Base-by-base conservation (phyloP, 148 eudicot species). In the Silene latifolia region DNA sequence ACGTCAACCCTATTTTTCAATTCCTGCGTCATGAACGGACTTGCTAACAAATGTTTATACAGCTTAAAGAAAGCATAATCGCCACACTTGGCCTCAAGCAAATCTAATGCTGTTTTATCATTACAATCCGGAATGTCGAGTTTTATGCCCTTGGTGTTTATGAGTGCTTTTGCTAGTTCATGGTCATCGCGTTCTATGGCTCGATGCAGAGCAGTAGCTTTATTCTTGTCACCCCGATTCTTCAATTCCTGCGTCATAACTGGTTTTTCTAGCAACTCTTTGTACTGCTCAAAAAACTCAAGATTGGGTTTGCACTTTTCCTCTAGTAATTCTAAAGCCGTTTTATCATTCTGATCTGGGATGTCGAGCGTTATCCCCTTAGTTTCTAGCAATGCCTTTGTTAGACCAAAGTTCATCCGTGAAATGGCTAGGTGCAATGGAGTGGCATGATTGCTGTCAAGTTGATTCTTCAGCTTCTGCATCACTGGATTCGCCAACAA, bases 191-290 rank as follows among this genome's bases (percentile, higher is more conserved):
- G 70, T 39, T 67, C 51, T 6, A 67, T 67, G 7, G 70, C 48
- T 67, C 70, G 70, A 67, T 67, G 70, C 70, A 67, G 39, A 39
- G 23, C 39, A 6, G 70, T 67, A 18, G 70, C 23, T 35, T 51
- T 51, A 15, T 74, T 1, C 10, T 4, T 11, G 44, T 74, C 69
- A 23, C 14, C 68, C 32, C 42, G 11, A 44, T 74, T 63, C 69
- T 61, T 62, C 29, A 27, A 27, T 27, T 27, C 29, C 29, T 1
- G 29, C 29, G 29, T 27, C 29, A 27, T 27, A 27, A 24, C 23
- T 23, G 67, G 68, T 46, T 11, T 42, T 8, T 23, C 35, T 5
- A 74, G 32, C 66, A 74, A 10, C 35, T 46, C 69, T 63, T 61
- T 48, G 66, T 74, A 74, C 48, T 39, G 23, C 54, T 44, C 21